These are phyloP conservation scores for Ceratobasidium theobromae DNA, from an alignment of 1,284 basidiomycete species.

Conservation along the genomic window DNA sequence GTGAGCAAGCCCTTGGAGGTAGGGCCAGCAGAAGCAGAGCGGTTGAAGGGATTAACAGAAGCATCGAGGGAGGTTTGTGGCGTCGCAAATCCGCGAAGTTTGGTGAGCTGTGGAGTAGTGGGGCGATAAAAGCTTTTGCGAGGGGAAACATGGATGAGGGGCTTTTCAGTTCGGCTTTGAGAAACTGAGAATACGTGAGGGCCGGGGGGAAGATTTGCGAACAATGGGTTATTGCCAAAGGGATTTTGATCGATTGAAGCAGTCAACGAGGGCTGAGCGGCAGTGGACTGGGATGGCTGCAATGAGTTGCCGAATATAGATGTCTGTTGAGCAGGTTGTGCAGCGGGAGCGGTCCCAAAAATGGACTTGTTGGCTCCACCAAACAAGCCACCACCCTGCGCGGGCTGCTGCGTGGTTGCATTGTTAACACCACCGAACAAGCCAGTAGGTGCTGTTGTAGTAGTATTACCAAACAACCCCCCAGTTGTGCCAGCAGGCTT, in stretches of 20 bases:
- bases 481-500: constrained; percentile 36
- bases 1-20: neutral
- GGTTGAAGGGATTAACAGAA: constrained; percentile 27
- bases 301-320: constrained; percentile 35
- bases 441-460: constrained; percentile 42
- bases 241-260: constrained; percentile 87
- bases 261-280: constrained; percentile 55
- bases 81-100: constrained; percentile 50
- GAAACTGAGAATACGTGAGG: constrained; percentile 36
- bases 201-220: constrained; percentile 41
- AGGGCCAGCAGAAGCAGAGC: constrained; percentile 17
- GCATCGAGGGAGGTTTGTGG: constrained; percentile 40
- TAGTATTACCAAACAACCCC: constrained; percentile 51
- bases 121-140: constrained; percentile 46
- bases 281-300: constrained; percentile 38
- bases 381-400: constrained; percentile 53
- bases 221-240: constrained; percentile 74
- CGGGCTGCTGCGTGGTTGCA: constrained; percentile 43
- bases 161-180: constrained; percentile 47
- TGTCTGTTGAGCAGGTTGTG: constrained; percentile 44
- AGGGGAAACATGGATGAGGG: constrained; percentile 46
- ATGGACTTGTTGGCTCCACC: constrained; percentile 43
- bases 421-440: neutral
- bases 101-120: constrained; percentile 40
- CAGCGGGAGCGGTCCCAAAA: constrained; percentile 39